Percentiles rank a stretch among this genome's conserved stretches.
phyloP scores from a whole-genome alignment of 2,329 filamentous ascomycete genomes.

The Xylariaceae sp. region DNA sequence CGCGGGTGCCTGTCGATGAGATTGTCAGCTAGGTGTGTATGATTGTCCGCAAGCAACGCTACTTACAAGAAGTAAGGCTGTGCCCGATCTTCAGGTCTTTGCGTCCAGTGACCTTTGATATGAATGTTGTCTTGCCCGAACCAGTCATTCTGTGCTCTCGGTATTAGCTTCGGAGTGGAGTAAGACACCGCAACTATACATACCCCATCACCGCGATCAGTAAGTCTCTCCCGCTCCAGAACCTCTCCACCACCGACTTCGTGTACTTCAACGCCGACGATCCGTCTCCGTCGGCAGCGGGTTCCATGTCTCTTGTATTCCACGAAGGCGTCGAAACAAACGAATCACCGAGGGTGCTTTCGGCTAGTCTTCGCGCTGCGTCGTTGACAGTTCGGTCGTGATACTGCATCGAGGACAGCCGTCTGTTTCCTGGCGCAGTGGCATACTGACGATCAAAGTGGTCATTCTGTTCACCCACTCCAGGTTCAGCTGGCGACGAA shows the following conservation, averaged over 20 bases:
- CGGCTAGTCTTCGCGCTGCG: neutral
- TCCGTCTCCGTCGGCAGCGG: neutral
- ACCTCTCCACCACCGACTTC: slow-evolving; percentile 9
- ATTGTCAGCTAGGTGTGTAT: neutral
- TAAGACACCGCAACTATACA: neutral
- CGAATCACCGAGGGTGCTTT: slow-evolving; percentile 4
- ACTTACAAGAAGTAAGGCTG: slow-evolving; percentile 28
- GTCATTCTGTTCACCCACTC: neutral
- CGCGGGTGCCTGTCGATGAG: slow-evolving; percentile 21
- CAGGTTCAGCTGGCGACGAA: slow-evolving; percentile 7
- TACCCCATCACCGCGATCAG: slow-evolving; percentile 20
- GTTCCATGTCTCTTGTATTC: slow-evolving; percentile 1
- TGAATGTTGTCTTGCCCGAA: slow-evolving; percentile 34
- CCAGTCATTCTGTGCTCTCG: slow-evolving; percentile 28
- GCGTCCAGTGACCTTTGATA: slow-evolving; percentile 30
- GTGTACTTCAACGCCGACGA: slow-evolving; percentile 9
- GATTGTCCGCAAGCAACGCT: neutral
- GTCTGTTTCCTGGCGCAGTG: slow-evolving; percentile 3
- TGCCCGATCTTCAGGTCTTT: slow-evolving; percentile 29
- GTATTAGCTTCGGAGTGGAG: too few relatives aligned
- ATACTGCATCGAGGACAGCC: neutral
- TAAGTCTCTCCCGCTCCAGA: slow-evolving; percentile 9
- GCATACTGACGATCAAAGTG: slow-evolving; percentile 7
- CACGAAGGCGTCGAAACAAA: slow-evolving; percentile 1
- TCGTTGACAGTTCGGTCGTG: neutral